Evolutionary conservation across 352 stramenopile species (phyloP).

Genomic region (Globisporangium echinulatum): DNA sequence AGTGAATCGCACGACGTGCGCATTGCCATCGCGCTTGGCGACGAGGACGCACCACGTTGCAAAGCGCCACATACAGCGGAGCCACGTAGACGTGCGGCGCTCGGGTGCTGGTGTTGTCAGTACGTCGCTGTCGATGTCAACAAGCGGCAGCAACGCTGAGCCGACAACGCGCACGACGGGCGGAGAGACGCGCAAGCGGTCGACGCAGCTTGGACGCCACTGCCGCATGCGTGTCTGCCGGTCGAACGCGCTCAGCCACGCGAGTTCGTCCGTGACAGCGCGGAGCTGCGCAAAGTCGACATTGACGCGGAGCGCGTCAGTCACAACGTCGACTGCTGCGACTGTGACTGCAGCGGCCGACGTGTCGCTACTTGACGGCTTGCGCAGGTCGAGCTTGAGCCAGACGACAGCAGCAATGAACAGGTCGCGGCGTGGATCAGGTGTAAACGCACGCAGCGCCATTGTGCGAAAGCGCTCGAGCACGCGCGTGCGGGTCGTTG

Average conservation of each 20-base stretch:
- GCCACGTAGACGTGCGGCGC: slow-evolving; percentile 32
- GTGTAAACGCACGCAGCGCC: slow-evolving; percentile 20
- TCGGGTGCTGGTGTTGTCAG: slow-evolving; percentile 8
- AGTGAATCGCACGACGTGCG: slow-evolving; percentile 7
- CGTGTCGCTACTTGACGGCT: background rate
- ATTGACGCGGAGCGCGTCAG: slow-evolving; percentile 46
- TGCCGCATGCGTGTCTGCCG: slow-evolving; percentile 23
- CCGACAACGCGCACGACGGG: slow-evolving; percentile 25
- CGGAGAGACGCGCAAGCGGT: slow-evolving; percentile 31
- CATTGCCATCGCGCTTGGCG: slow-evolving; percentile 16
- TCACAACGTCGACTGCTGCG: slow-evolving; percentile 46
- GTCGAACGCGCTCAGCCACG: slow-evolving; percentile 29
- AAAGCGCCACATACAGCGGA: slow-evolving; percentile 68
- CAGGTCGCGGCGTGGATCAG: slow-evolving; percentile 33
- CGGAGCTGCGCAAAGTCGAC: slow-evolving; percentile 52
- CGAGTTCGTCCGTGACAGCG: slow-evolving; percentile 36
- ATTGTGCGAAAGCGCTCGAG: slow-evolving; percentile 31
- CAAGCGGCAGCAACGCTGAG: slow-evolving; percentile 30
- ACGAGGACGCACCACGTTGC: slow-evolving; percentile 43
- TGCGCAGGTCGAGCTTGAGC: slow-evolving; percentile 57
- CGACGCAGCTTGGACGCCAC: slow-evolving; percentile 45
- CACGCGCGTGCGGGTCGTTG: slow-evolving; percentile 7
- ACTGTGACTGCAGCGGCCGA: slow-evolving; percentile 5
- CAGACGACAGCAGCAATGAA: slow-evolving; percentile 44
- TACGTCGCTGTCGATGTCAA: slow-evolving; percentile 15